phyloP scores from a whole-genome alignment of 1,284 basidiomycete genomes.

The Fomitopsis pinicola region DNA sequence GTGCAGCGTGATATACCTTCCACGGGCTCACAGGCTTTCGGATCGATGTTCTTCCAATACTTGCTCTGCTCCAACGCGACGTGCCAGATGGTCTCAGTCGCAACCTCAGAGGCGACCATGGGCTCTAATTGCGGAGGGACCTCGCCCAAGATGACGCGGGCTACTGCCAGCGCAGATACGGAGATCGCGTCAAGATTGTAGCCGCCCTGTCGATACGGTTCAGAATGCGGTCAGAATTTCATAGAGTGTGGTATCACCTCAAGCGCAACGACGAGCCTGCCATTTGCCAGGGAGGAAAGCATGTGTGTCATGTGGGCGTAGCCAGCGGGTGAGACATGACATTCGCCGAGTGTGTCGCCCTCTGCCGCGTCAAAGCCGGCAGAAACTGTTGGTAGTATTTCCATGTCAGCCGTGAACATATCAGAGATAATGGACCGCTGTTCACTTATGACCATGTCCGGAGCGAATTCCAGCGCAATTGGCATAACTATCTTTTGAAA shows the following conservation, averaged over 20 bases:
- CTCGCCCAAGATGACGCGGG: conserved; percentile 82
- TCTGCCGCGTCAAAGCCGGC: conserved; percentile 97
- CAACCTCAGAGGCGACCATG: conserved; percentile 70
- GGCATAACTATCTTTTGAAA: conserved; percentile 97
- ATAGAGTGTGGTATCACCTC: conserved; percentile 60
- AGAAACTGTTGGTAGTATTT: conserved; percentile 59
- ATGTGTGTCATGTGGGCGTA: conserved; percentile 99
- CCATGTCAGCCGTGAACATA: neutral
- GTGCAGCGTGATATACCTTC: conserved; percentile 45
- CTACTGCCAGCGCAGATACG: conserved; percentile 83
- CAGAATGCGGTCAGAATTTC: neutral
- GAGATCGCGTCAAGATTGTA: conserved; percentile 93
- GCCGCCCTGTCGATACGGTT: conserved; percentile 64
- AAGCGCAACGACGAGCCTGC: conserved; percentile 87
- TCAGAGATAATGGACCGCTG: conserved; percentile 5
- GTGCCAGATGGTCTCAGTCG: conserved; percentile 84
- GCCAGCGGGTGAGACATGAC: conserved; percentile 87
- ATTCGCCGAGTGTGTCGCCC: conserved; percentile 90
- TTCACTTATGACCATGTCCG: conserved; percentile 94
- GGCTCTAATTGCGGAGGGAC: conserved; percentile 71
- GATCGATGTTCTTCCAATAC: conserved; percentile 86
- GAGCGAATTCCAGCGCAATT: conserved; percentile 93
- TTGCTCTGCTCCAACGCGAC: conserved; percentile 85
- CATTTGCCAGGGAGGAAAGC: conserved; percentile 85
- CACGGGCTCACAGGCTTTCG: conserved; percentile 73